Evolutionary conservation across 768 basidiomycete species (phyloP), one percentile per base, ranked within the genome.

Genomic region (Cyclocybe cylindracea): DNA sequence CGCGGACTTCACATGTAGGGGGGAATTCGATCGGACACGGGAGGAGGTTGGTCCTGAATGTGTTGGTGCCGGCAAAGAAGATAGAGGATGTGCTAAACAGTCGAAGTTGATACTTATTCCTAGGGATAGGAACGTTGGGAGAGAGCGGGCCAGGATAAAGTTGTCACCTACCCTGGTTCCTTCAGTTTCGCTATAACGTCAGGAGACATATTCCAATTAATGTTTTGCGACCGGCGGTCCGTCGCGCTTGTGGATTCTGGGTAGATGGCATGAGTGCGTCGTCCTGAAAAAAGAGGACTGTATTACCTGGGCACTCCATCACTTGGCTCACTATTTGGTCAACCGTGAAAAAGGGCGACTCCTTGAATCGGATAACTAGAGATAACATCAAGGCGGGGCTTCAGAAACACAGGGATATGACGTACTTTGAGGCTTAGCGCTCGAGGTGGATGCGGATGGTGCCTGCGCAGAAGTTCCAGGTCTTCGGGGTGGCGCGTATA

Each of bases 11-110:
- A 64, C 90, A 94, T 7, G 90, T 90, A 7, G 87, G 84, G 18
- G 94, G 94, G 60, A 96, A 97, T 74, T 97, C 94, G 43, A 96
- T 83, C 4, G 83, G 89, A 63, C 89, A 91, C 13, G 83, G 82
- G 13, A 72, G 66, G 39, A 69, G 60, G 50, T 69, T 73, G 5
- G 79, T 68, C 45, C 87, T 74, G 59, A 88, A 87, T 10, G 77
- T 78, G 39, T 72, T 72, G 16, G 74, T 66, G 39, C 73, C 73
- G 11, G 77, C 76, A 66, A 86, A 86, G 65, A 86, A 91, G 29
- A 82, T 75, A 32, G 86, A 93, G 3, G 90, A 91, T 0, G 94
- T 95, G 75, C 93, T 94, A 69, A 89, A 95, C 7, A 96, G 71
- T 34, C 92, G 85, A 37, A 96, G 77, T 67, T 94, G 91, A 66